Base-by-base conservation (phyloP, 2,329 filamentous ascomycete species). In the Xylaria sp. region DNA sequence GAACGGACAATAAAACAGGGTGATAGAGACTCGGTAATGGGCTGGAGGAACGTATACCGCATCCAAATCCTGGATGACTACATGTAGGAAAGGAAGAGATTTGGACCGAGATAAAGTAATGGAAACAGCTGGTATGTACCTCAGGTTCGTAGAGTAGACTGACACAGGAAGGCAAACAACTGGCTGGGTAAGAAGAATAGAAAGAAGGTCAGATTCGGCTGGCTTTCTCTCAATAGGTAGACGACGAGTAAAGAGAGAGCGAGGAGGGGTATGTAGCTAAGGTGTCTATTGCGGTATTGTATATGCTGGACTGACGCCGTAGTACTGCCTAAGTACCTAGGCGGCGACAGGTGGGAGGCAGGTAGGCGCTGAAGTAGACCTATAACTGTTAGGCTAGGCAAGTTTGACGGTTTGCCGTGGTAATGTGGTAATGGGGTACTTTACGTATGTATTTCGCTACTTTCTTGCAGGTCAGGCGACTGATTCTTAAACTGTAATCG, bases 401-500 rank as follows among this genome's bases (percentile, higher is more conserved):
- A 59, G 46, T 41, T 62, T 28, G 52, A 49, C 36, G 41, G 36
- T 41, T 57, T 52, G 41, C 41, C 31, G 58, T 65, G 54, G 60
- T 60, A 60, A 36, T 61, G n/a, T 65, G 54, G 60, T 60, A 60
- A 36, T 61, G 33, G 55, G 33, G 67, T 56, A 66, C 57, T 72
- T 63, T 57, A 66, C 55, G 62, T 56, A 66, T 67, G 56, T 51
- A 49, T 64, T 59, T 69, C 57, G 60, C 59, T 69, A 68, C 65
- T 69, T 69, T 71, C 69, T 69, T 72, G 67, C 70, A 72, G 70
- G 70, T 72, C 70, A 72, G 68, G 63, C 70, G 70, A 72, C 70
- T 69, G 57, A 63, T 67, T 72, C 66, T 57, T 54, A 58, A 64
- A 67, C 68, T 64, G 46, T 64, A 66, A 64, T 46, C 8, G 28